Conservation (phyloP, 1,284 basidiomycete species). For the Gomphus bonarii region DNA sequence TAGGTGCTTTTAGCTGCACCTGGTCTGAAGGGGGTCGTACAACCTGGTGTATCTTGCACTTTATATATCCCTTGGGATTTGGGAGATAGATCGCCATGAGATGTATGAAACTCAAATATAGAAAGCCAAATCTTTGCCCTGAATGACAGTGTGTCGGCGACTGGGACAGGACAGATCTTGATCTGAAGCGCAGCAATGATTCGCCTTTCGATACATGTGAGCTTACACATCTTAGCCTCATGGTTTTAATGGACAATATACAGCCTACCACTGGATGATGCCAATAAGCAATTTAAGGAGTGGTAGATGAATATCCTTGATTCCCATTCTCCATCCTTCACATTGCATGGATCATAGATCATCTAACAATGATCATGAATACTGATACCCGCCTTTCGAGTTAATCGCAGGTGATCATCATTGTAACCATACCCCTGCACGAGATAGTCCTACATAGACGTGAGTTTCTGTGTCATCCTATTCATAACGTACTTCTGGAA, state of each 20-base stretch:
- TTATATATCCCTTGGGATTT: conserved; percentile 36
- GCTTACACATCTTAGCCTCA: neutral
- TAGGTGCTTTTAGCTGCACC: conserved; percentile 30
- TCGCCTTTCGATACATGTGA: conserved; percentile 23
- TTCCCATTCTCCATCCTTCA: conserved; percentile 16
- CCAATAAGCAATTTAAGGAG: conserved; percentile 7
- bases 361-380: conserved; percentile 29
- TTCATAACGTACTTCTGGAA: neutral
- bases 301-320: conserved; percentile 23
- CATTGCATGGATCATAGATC: conserved; percentile 25
- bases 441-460: neutral
- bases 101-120: neutral
- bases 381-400: neutral
- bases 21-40: conserved; percentile 42
- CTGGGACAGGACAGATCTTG: conserved; percentile 31
- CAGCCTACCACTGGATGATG: conserved; percentile 21
- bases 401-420: neutral
- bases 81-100: neutral
- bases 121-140: conserved; percentile 30
- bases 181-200: conserved; percentile 52
- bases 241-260: neutral
- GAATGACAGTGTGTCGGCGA: conserved; percentile 49
- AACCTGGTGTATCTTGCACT: conserved; percentile 36
- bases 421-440: neutral
- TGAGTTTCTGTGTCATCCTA: too few relatives aligned